A percentile compares a stretch with the other conserved stretches of the same genome.
phyloP scores from a whole-genome alignment of 768 basidiomycete species.

The Mycena olivaceomarginata region DNA sequence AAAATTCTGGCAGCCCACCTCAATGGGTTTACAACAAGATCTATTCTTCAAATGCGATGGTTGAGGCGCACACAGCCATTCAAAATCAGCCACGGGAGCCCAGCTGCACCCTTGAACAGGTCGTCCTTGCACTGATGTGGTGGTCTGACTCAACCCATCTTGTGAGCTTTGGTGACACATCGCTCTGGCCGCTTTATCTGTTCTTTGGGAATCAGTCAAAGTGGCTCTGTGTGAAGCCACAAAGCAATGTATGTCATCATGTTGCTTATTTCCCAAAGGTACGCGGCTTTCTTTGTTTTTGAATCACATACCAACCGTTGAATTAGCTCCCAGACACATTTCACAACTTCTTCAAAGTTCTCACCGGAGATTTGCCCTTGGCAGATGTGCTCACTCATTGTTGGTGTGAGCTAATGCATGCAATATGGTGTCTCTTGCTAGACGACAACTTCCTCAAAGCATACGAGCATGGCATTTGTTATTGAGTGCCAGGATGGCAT shows the following conservation, averaged over 20 bases:
- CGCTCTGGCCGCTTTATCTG: conserved; percentile 65
- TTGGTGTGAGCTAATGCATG: conserved; percentile 57
- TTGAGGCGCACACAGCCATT: conserved; percentile 18
- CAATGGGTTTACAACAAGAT: conserved; percentile 29
- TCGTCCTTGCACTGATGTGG: conserved; percentile 41
- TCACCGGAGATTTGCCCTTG: conserved; percentile 29
- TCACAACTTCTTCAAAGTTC: conserved; percentile 43
- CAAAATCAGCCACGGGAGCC: conserved; percentile 3
- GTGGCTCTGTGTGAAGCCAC: conserved; percentile 55
- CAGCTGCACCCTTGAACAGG: conserved; percentile 26
- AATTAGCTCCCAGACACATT: conserved; percentile 51
- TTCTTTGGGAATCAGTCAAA: conserved; percentile 65
- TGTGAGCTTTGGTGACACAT: conserved; percentile 57
- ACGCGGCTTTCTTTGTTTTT: conserved; percentile 25
- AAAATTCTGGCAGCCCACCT: conserved; percentile 44
- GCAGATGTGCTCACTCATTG: conserved; percentile 53
- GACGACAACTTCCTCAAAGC: conserved; percentile 50
- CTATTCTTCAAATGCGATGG: conserved; percentile 19
- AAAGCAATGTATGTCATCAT: conserved; percentile 51
- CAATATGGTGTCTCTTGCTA: conserved; percentile 51
- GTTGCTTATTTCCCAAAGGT: conserved; percentile 63
- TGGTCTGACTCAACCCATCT: conserved; percentile 52
- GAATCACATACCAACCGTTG: neutral
- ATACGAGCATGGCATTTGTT: conserved; percentile 55
- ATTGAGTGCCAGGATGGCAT: conserved; percentile 56